phyloP scores from a whole-genome alignment of 1,284 basidiomycete genomes.

The Puccinia horiana region DNA sequence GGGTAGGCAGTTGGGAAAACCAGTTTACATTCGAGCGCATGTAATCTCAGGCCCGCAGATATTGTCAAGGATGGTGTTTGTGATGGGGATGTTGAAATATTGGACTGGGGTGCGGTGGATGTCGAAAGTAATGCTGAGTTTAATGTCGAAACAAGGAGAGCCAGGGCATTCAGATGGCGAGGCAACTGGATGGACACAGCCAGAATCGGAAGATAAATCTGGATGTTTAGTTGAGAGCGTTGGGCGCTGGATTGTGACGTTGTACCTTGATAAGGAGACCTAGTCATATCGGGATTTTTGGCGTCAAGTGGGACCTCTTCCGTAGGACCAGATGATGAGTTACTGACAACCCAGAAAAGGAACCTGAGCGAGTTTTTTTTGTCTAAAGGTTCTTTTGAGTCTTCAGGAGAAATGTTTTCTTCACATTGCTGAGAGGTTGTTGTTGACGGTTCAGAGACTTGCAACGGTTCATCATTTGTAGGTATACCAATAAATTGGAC shows the following conservation, averaged over 20 bases:
- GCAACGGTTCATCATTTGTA: not conserved
- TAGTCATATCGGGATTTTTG: not conserved
- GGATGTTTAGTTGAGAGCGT: conserved; percentile 22
- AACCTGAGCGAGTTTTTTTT: conserved; percentile 23
- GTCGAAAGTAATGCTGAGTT: not conserved
- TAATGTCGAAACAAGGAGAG: conserved; percentile 4
- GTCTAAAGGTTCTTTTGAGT: not conserved
- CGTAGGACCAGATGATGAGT: not conserved
- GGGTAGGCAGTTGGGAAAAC: not conserved
- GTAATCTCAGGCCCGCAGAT: not conserved
- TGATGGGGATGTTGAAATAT: not conserved
- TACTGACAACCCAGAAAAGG: not conserved
- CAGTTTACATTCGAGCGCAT: conserved; percentile 3
- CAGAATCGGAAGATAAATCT: conserved; percentile 32
- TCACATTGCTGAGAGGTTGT: not conserved
- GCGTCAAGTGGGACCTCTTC: not conserved
- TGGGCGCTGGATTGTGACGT: not conserved
- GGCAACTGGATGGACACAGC: conserved; percentile 18
- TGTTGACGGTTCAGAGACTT: not conserved
- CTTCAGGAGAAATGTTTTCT: not conserved
- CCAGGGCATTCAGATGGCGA: conserved; percentile 22
- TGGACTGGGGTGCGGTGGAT: not conserved
- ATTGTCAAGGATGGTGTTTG: not conserved
- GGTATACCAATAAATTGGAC: conserved; percentile 18
- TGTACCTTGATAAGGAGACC: not conserved